Evolutionary conservation across 257 asterid genomes (phyloP).

Genomic region (Misopates orontium): DNA sequence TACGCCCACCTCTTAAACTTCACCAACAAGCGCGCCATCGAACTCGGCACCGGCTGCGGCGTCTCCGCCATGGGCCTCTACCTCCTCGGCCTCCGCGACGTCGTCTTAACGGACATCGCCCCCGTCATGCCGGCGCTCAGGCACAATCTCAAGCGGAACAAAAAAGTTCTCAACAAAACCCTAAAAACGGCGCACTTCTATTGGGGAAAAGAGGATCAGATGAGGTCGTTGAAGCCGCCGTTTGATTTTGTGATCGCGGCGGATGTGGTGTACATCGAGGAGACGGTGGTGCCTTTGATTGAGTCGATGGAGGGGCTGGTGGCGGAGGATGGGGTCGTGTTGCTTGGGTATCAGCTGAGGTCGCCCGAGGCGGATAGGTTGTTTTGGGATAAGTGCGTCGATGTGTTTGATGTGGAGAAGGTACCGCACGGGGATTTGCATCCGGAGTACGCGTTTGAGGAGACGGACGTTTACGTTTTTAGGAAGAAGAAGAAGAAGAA

Average conservation of each 20-base stretch:
- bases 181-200: slow-evolving; percentile 68
- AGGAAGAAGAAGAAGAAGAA: slow-evolving; percentile 53
- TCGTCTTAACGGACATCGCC: slow-evolving; percentile 80
- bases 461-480: slow-evolving; percentile 70
- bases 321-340: slow-evolving; percentile 76
- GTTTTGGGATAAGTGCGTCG: slow-evolving; percentile 69
- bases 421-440: slow-evolving; percentile 88
- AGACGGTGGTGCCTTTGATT: slow-evolving; percentile 71
- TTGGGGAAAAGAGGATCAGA: slow-evolving; percentile 77
- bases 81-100: slow-evolving; percentile 69
- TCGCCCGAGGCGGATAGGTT: slow-evolving; percentile 80
- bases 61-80: slow-evolving; percentile 81
- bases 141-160: slow-evolving; percentile 80
- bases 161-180: slow-evolving; percentile 55
- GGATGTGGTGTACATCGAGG: slow-evolving; percentile 92
- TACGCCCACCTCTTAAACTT: slow-evolving; percentile 71
- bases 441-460: slow-evolving; percentile 84
- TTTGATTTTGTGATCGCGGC: slow-evolving; percentile 81
- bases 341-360: slow-evolving; percentile 83
- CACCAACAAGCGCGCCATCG: slow-evolving; percentile 70
- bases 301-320: slow-evolving; percentile 62
- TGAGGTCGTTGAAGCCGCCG: slow-evolving; percentile 53
- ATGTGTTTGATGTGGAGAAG: slow-evolving; percentile 64
- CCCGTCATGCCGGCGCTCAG: slow-evolving; percentile 96
- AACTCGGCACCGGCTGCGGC: slow-evolving; percentile 93